A percentile compares a stretch with the other conserved stretches of the same genome.
These are phyloP conservation scores for Suillus luteus DNA, from an alignment of 768 basidiomycete species.

Conservation along the genomic window DNA sequence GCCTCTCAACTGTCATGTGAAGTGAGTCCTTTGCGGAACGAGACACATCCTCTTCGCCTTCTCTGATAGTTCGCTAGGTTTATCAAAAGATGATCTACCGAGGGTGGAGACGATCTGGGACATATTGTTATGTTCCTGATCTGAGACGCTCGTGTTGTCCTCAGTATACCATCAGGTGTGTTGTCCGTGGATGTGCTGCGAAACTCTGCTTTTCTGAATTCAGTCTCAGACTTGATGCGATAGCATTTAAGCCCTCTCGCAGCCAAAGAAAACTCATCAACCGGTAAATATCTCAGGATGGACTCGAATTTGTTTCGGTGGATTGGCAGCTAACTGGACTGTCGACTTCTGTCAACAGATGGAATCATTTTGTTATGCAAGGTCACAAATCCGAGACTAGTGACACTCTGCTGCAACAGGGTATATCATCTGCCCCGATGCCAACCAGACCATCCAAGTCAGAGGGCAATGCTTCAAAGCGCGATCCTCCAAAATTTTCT, in stretches of 20 bases:
- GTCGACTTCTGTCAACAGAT: conserved; percentile 43
- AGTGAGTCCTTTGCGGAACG: conserved; percentile 33
- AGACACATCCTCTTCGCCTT: background rate
- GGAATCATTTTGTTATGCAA: conserved; percentile 66
- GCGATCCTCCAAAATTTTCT: conserved; percentile 34
- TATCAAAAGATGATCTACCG: conserved; percentile 85
- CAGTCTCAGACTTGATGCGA: conserved; percentile 59
- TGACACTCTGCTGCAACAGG: conserved; percentile 9
- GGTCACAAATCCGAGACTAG: conserved; percentile 38
- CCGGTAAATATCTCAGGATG: conserved; percentile 44
- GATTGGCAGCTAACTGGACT: background rate
- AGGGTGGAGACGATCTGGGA: conserved; percentile 84
- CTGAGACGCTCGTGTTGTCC: conserved; percentile 85
- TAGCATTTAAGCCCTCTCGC: conserved; percentile 66
- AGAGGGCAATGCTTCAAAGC: conserved; percentile 10
- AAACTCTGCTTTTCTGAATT: background rate
- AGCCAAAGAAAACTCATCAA: conserved; percentile 76
- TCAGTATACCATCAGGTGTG: conserved; percentile 89
- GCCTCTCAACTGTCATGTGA: conserved; percentile 56
- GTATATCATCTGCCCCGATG: background rate
- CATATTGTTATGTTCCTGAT: conserved; percentile 88
- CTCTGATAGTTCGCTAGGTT: conserved; percentile 41
- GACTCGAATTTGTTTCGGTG: background rate
- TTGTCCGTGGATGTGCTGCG: conserved; percentile 10
- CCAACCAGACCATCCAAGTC: background rate